Evolutionary conservation across 2,329 filamentous ascomycete genomes (phyloP).

Genomic region (Fusarium equiseti): DNA sequence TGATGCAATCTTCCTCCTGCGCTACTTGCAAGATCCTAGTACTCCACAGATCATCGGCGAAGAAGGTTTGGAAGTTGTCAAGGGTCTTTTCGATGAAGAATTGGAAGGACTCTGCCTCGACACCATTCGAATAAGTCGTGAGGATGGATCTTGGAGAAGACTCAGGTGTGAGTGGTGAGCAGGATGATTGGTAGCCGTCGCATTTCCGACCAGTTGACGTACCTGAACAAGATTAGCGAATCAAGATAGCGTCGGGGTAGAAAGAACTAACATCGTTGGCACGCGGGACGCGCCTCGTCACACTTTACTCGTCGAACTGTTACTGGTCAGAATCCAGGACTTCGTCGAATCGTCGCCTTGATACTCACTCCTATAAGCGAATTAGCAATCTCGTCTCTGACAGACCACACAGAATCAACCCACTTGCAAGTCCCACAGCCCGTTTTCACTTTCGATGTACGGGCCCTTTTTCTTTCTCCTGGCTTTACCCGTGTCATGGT

Average conservation of each 20-base stretch:
- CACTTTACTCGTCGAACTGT: constrained; percentile 29
- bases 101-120: constrained; percentile 19
- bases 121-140: neutral
- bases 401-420: neutral
- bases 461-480: constrained; percentile 14
- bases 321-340: neutral
- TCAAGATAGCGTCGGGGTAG: accelerated
- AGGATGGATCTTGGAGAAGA: neutral
- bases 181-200: constrained; percentile 10
- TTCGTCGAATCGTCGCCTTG: neutral
- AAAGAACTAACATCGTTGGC: constrained; percentile 8
- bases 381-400: neutral
- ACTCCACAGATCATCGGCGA: constrained; percentile 24
- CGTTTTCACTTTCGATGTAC: constrained; percentile 17
- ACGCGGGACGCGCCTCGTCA: constrained; percentile 19
- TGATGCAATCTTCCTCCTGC: constrained; percentile 11
- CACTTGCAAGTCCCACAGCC: constrained; percentile 35
- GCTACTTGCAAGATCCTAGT: constrained; percentile 21
- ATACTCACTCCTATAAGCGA: constrained; percentile 12
- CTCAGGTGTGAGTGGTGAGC: accelerated
- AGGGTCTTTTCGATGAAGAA: constrained; percentile 34
- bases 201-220: constrained; percentile 31
- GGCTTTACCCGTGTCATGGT: constrained; percentile 29
- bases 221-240: neutral
- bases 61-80: constrained; percentile 28